Conservation (phyloP, 331 rosid genomes). For the Saraca asoca region DNA sequence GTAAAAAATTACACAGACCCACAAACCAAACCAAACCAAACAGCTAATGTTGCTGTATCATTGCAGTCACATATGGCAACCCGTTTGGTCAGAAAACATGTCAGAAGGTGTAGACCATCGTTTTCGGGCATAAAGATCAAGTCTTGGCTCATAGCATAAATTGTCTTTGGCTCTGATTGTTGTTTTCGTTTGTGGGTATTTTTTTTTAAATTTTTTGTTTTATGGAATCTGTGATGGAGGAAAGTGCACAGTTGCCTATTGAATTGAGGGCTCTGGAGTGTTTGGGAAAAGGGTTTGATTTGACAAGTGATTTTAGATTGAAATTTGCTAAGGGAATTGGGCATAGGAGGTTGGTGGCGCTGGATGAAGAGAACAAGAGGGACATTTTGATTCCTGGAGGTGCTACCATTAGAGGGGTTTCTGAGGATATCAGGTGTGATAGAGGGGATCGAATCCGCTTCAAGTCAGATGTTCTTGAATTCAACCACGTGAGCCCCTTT, state of each 20-base stretch:
- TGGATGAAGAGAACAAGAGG: constrained; percentile 62
- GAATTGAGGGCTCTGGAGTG: constrained; percentile 72
- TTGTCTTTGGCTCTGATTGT: neutral
- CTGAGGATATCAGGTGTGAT: constrained; percentile 78
- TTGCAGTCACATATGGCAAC: constrained; percentile 3
- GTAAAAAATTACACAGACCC: constrained; percentile 6
- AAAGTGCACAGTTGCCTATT: constrained; percentile 38
- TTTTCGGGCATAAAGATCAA: neutral
- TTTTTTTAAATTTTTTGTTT: neutral
- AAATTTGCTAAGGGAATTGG: constrained; percentile 73
- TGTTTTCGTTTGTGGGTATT: constrained; percentile 6
- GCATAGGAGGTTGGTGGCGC: constrained; percentile 64
- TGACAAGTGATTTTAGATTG: constrained; percentile 79
- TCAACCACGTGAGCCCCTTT: constrained; percentile 63
- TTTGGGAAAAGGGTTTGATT: constrained; percentile 86
- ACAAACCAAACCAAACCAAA: neutral
- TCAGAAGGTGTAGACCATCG: neutral
- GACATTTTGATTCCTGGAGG: constrained; percentile 87
- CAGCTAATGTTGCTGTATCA: neutral
- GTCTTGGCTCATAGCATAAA: neutral
- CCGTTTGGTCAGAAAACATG: constrained; percentile 3
- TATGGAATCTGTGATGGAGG: constrained; percentile 38
- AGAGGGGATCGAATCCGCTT: constrained; percentile 94
- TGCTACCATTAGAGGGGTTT: constrained; percentile 57
- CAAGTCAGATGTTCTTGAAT: constrained; percentile 87